A percentile compares a stretch with the other conserved stretches of the same genome.
Evolutionary conservation across 768 basidiomycete genomes (phyloP).

Genomic region (Boletus tylopilopsis): DNA sequence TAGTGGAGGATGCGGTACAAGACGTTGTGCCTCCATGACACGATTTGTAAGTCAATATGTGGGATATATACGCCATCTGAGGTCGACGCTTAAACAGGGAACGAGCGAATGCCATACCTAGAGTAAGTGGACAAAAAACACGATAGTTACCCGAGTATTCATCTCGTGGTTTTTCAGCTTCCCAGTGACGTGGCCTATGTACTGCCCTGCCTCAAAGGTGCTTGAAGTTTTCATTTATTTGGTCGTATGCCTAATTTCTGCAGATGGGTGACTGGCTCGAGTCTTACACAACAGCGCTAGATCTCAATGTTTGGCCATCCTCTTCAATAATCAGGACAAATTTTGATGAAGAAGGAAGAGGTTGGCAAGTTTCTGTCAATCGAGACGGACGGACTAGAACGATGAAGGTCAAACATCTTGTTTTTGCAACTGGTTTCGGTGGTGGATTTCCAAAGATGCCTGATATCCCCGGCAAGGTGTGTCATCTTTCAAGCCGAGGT

Average conservation of each 20-base stretch:
- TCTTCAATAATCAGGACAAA: slow-evolving; percentile 34
- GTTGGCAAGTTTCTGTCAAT: slow-evolving; percentile 42
- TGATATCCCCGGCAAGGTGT: slow-evolving; percentile 40
- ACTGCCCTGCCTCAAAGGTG: slow-evolving; percentile 49
- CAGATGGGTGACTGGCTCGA: slow-evolving; percentile 65
- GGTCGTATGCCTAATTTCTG: neutral
- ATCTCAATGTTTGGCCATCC: slow-evolving; percentile 60
- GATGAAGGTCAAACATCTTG: slow-evolving; percentile 45
- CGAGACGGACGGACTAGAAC: slow-evolving; percentile 28
- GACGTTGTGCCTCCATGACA: slow-evolving; percentile 49
- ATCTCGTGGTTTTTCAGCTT: slow-evolving; percentile 34
- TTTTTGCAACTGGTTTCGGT: slow-evolving; percentile 53
- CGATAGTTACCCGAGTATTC: neutral
- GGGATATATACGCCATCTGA: slow-evolving; percentile 1
- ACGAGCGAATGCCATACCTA: slow-evolving; percentile 52
- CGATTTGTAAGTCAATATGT: slow-evolving; percentile 38
- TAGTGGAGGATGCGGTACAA: slow-evolving; percentile 57
- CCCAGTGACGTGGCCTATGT: slow-evolving; percentile 51
- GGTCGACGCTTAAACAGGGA: slow-evolving; percentile 34
- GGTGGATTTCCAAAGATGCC: slow-evolving; percentile 48
- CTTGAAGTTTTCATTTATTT: neutral
- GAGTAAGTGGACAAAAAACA: slow-evolving; percentile 34
- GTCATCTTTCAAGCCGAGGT: neutral
- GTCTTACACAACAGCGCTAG: slow-evolving; percentile 51
- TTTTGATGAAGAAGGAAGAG: slow-evolving; percentile 33